Evolutionary conservation across 371 early-diverging fungal genomes (phyloP).

Genomic region (Actinomucor elegans): DNA sequence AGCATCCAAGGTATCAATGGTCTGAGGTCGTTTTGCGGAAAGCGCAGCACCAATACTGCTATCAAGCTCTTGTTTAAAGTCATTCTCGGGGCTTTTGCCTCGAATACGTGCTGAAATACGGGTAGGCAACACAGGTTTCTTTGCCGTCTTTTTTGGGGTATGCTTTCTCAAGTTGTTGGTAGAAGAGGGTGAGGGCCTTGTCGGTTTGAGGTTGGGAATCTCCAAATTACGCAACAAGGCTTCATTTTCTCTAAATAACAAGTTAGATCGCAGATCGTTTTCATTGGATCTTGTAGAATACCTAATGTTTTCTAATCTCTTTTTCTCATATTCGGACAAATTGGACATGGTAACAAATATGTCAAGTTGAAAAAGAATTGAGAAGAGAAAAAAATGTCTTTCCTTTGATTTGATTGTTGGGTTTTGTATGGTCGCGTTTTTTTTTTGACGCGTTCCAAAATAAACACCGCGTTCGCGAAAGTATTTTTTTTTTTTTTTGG

Average conservation of each 20-base stretch:
- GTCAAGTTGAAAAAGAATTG: no score
- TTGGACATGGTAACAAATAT: background rate
- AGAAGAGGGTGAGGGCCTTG: background rate
- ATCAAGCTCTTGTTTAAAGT: background rate
- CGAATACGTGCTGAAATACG: slow-evolving; percentile 47
- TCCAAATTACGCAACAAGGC: slow-evolving; percentile 37
- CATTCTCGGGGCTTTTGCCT: slow-evolving; percentile 28
- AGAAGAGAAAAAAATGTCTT: no score
- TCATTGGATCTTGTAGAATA: slow-evolving; percentile 12
- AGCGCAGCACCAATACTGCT: background rate
- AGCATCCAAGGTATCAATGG: slow-evolving; percentile 25
- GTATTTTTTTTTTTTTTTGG: no score
- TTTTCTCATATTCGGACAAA: slow-evolving; percentile 44
- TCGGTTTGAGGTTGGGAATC: slow-evolving; percentile 14
- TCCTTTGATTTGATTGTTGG: background rate
- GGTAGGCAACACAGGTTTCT: slow-evolving; percentile 21
- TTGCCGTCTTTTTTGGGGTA: slow-evolving; percentile 17
- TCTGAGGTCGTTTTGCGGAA: slow-evolving; percentile 11
- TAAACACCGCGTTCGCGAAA: no score
- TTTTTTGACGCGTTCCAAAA: no score
- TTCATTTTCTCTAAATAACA: slow-evolving; percentile 33
- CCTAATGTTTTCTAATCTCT: slow-evolving; percentile 47
- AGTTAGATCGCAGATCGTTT: background rate
- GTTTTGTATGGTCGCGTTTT: no score
- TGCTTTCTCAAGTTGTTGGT: slow-evolving; percentile 9